Evolutionary conservation across 352 stramenopile genomes (phyloP), one percentile per base, ranked within the genome.

Genomic region (Phytophthora citrophthora): DNA sequence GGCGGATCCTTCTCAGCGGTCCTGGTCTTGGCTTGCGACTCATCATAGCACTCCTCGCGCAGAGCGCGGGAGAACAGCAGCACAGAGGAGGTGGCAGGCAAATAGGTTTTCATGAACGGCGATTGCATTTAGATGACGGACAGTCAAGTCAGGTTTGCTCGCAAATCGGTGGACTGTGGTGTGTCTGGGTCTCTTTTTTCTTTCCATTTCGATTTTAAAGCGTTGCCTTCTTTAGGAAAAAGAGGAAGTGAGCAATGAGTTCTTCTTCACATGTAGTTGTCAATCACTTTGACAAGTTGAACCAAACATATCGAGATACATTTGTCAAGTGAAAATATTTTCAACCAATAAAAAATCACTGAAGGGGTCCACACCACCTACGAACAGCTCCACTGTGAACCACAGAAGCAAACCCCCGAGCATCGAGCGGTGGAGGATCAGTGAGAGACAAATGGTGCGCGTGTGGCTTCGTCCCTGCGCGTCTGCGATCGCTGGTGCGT

Each of bases 381-480:
- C 4, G 16, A 54, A 60, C 34, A 43, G 36, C 45, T 62, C 46
- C 32, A 18, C 47, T 66, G 54, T 70, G 38, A 59, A 66, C 66
- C 60, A 70, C 66, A 67, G 48, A 66, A 74, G 54, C 44, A 43
- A 56, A 67, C 27, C 58, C 51, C 38, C 51, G 51, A 60, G 40
- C 23, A 54, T 51, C 27, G 48, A 68, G 60, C 53, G 38, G 53
- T 71, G 60, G 64, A 69, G 55, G 66, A 67, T 47, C 50, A 56
- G 47, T 44, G 27, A 71, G 50, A 64, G 57, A 44, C 50, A 62
- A 62, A 91, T 91, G 82, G 74, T 91, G 76, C 79, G 79, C 72
- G 82, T 89, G 68, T 86, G 76, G 73, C 76, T 91, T 57, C 82
- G 82, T 73, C 82, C 82, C 16, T 67, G 66, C 31, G 66, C 44